Base-by-base conservation (phyloP, 2,329 filamentous ascomycete genomes). In the Colletotrichum eleusines region DNA sequence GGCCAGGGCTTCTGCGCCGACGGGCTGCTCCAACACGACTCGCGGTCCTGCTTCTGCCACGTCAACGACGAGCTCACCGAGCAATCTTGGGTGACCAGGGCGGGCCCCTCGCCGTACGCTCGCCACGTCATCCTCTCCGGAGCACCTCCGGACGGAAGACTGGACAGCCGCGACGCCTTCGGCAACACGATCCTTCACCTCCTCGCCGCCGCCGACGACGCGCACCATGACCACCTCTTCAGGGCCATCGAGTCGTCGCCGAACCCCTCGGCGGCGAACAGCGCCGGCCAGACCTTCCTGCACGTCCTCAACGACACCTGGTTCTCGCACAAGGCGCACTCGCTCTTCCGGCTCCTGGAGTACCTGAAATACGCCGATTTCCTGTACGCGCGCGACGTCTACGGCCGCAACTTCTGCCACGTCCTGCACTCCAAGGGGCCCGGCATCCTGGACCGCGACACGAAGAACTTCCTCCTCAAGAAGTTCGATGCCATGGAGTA, bases 331-430 rank as follows among this genome's bases (percentile, higher is more conserved):
- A 1, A 69, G 80, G 35, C 73, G 72, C 42, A 75, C 67, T 57
- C 80, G 11, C 74, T 82, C 16, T 66, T 54, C 0, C 68, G 76
- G 3, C 71, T 85, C 14, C 57, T 79, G 7, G 58, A 72, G 1
- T 60, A 71, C 0, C 62, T 80, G 1, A 50, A 51, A 0, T 40
- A 54, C 2, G 73, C 74, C 11, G 38, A 75, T 44, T 77, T 83
- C 28, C 62, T 86, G 35, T 78, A 78, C 26, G 74, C 76, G 2
- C 77, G 78, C 18, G 87, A 89, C 72, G 76, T 81, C 46, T 89
- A 87, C 72, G 87, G 87, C 1, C 85, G 87, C 48, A 88, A 81
- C 6, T 81, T 86, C 54, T 86, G 87, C 38, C 87, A 89, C 73
- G 76, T 83, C 4, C 76, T 86, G 0, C 69, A 75, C 26, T 76